Base-by-base conservation (phyloP, 1,139 yeast genomes). In the Suhomyces wounanorum region DNA sequence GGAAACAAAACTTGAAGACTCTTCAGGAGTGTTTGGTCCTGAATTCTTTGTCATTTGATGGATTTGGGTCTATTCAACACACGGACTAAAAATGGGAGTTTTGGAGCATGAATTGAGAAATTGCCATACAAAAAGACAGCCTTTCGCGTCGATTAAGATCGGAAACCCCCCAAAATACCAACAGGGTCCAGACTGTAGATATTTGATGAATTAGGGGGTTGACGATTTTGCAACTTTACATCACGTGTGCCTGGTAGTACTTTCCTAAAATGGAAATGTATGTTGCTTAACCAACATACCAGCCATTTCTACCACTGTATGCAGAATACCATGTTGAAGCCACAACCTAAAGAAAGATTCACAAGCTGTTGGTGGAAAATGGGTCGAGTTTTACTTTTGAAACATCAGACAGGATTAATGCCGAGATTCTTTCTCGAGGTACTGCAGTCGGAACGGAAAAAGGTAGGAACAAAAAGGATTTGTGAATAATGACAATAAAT, bases 191-290 rank as follows among this genome's bases (percentile, higher is more conserved):
- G 10, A 14, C 4, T 14, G 14, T 3, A 14, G 18, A 14, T 10
- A 16, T 26, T 40, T 14, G 41, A n/a, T 23, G 7, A 23, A 23
- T 37, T 25, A 40, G 33, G 42, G 42, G 36, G 37, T 28, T n/a
- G 18, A 28, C 28, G 42, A 38, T 44, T 43, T 44, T 44, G 47
- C 47, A 44, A 39, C 47, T 44, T 31, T 18, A 10, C 2, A 14
- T 28, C 47, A 44, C 47, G 47, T 44, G 47, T 5, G 7, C 8
- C 33, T 26, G 14, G 21, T 18, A 26, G 21, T n/a, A 14, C 9
- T 33, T 33, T 14, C 37, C 37, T 16, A 33, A 18, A 33, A 33
- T 3, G 37, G 37, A 33, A 33, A 10, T 11, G 33, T 30, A 5
- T 30, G n/a, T 30, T 30, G 14, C 14, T 13, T 10, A 6, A 10